Evolutionary conservation across 148 eudicot species (phyloP), one percentile per base, ranked within the genome.

Genomic region (Persicaria tinctoria): DNA sequence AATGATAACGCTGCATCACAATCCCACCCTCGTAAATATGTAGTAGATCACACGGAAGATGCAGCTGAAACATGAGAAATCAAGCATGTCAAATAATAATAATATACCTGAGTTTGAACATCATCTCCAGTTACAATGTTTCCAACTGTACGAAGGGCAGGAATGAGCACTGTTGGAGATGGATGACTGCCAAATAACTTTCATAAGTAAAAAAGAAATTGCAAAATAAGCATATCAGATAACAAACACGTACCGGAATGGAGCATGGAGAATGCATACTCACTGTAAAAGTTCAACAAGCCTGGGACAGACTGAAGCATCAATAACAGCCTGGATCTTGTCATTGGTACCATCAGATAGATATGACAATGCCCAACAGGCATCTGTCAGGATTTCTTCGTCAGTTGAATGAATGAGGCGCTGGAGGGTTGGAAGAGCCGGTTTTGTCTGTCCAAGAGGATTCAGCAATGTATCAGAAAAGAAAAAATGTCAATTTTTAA

Each of bases 361-460:
- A 75, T 91, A 91, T n/a, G 97, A 91, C 48, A 91, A 88, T 54
- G 97, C 93, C 97, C 97, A 92, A 80, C 97, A 92, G 20, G 97
- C 90, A 85, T 92, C 94, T 13, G 94, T 92, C 70, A 92, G 80
- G 41, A 92, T 89, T 81, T 92, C 97, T 59, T 92, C 97, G 66
- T 92, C 97, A 80, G 75, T 88, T 68, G 97, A 92, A 74, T 88
- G 87, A 76, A 89, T 82, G 72, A 92, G 97, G 6, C 82, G 89
- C 73, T 86, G 84, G 46, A 92, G 92, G 38, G 94, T 88, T 74
- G 93, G 91, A 80, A 91, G 91, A 64, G 93, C 92, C 68, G 94
- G 89, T 76, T 76, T 83, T 55, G 85, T 89, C 97, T 92, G 76
- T 17, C 73, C 48, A 64, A 32, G 75, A 62, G 56, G 38, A 70